Base-by-base conservation (phyloP, 331 rosid species). In the Saraca asoca region DNA sequence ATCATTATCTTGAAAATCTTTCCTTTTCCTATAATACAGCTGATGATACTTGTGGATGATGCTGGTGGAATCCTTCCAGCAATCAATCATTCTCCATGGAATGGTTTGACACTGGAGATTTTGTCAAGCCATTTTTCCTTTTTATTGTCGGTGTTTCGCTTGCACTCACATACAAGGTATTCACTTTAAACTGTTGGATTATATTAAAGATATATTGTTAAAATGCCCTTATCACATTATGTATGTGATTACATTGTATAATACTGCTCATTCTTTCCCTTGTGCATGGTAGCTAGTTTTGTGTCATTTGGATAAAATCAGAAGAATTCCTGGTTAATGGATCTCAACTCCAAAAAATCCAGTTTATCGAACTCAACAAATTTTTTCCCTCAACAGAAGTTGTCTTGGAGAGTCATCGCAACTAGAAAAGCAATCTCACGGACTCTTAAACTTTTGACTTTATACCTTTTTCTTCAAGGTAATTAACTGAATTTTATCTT, bases 381-480 rank as follows among this genome's bases (percentile, higher is more conserved):
- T 66, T 51, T 7, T 16, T 64, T 71, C 38, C 69, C 55, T 74
- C 31, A 19, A 66, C 85, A 94, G 99, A 94, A 82, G 75, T 74
- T 78, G 55, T 75, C 97, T 9, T 78, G 87, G 70, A 50, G 79
- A 79, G 67, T 69, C 7, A 76, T 61, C 75, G 91, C 96, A 35
- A 77, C 91, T 20, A 83, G 72, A 59, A 94, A 86, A 62, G 92
- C 99, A 45, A 12, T 78, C 66, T 65, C 80, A 51, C 75, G 99
- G 42, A 80, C 93, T 0, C 52, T 83, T 67, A 94, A 90, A 79
- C 99, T 94, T 80, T 80, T 94, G 5, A 72, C 73, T 13, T 57
- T 94, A 60, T 97, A 97, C 79, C 75, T 94, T 66, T 78, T 94
- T 70, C 91, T 94, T 83, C 97, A 94, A 94, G 97, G 97, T 91